Evolutionary conservation across 148 eudicot genomes (phyloP).

Genomic region (Suaeda aralocaspica): DNA sequence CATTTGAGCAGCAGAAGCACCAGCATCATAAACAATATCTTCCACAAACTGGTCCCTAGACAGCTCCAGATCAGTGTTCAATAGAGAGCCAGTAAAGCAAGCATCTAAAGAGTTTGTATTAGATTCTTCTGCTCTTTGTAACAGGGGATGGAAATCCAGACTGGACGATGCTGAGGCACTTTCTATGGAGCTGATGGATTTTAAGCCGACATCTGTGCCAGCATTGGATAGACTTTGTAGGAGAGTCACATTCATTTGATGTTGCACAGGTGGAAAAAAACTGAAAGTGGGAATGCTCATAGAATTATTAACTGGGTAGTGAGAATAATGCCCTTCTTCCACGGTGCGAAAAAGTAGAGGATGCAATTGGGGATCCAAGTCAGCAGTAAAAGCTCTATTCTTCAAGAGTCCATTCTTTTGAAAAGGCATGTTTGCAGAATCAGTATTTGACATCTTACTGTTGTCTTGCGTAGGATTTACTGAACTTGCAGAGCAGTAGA

Average conservation of each 20-base stretch:
- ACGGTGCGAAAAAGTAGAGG: constrained; percentile 72
- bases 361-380: constrained; percentile 75
- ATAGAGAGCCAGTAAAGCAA: constrained; percentile 24
- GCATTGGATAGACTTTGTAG: constrained; percentile 40
- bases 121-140: constrained; percentile 52
- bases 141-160: constrained; percentile 82
- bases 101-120: constrained; percentile 23
- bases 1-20: constrained; percentile 21
- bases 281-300: constrained; percentile 51
- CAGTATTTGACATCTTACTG: constrained; percentile 18
- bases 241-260: constrained; percentile 51
- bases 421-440: constrained; percentile 22
- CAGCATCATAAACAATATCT: constrained; percentile 26
- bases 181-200: constrained; percentile 36
- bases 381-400: constrained; percentile 25
- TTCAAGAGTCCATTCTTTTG: constrained; percentile 27
- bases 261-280: constrained; percentile 56
- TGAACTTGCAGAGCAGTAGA: constrained; percentile 26
- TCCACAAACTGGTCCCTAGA: constrained; percentile 33
- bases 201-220: constrained; percentile 31
- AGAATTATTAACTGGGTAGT: constrained; percentile 44
- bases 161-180: constrained; percentile 33
- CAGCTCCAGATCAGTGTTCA: constrained; percentile 38
- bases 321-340: constrained; percentile 51
- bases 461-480: constrained; percentile 22